Evolutionary conservation across 305 asterid species (phyloP), one percentile per base, ranked within the genome.

Genomic region (Rubia tinctorum): DNA sequence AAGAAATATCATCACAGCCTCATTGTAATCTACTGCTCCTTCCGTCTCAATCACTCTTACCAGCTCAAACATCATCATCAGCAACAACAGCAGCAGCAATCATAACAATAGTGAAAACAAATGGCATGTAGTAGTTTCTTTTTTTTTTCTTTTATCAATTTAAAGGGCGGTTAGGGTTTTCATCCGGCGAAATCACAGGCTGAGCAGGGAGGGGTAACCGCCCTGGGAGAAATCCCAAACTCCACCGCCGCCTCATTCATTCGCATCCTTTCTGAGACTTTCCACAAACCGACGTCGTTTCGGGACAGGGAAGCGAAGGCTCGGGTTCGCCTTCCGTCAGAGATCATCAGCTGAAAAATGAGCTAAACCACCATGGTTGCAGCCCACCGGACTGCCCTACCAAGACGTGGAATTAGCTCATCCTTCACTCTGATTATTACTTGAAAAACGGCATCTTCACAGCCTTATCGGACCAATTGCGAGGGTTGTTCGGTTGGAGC

Each of bases 121-220:
- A n/a, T n/a, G n/a, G n/a, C n/a, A n/a, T n/a, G n/a, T n/a, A n/a
- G n/a, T n/a, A n/a, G n/a, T n/a, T n/a, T n/a, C n/a, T n/a, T n/a
- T n/a, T n/a, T n/a, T n/a, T n/a, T n/a, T n/a, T n/a, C n/a, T n/a
- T n/a, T n/a, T n/a, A n/a, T n/a, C n/a, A n/a, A n/a, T 17, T 37
- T 64, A 34, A 69, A 69, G 73, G 73, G 73, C 25, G 6, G 73
- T 69, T 69, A 25, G 44, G n/a, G 20, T 47, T 70, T 51, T 53
- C 7, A 56, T 20, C 27, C 5, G 13, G 8, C 22, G 75, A 73
- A 80, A 76, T 80, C 78, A 80, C 37, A 8, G 68, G 78, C 78
- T 12, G 14, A 15, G 71, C 56, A 22, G 83, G 49, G 84, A 81
- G 80, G 75, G 82, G 84, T 68, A 81, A 84, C 88, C 76, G 68